phyloP scores from a whole-genome alignment of 345 rosid species.

The Eucalyptus brandiana region DNA sequence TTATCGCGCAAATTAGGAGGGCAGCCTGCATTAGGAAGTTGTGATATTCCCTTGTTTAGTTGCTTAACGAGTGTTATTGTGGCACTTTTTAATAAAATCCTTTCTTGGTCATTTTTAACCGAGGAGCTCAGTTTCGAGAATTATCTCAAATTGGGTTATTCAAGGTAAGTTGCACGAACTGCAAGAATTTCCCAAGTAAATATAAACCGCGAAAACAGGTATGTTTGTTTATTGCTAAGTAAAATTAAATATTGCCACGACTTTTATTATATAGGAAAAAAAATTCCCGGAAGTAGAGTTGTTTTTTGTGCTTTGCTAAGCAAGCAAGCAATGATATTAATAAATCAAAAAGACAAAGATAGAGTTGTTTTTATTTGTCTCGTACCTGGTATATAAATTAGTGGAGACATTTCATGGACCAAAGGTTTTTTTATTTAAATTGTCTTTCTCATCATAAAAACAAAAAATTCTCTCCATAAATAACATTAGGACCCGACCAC shows the following conservation, averaged over 20 bases:
- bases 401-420: not conserved
- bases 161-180: not conserved
- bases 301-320: not conserved
- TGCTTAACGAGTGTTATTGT: not conserved
- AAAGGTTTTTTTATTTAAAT: not conserved
- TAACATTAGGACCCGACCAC: not conserved
- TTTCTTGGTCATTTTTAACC: not conserved
- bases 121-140: not conserved
- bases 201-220: not conserved
- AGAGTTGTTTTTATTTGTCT: not conserved
- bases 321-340: not conserved
- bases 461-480: not conserved
- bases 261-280: not conserved
- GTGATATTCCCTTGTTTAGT: not conserved
- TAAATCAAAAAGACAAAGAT: not conserved
- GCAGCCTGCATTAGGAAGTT: not conserved
- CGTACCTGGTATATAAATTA: not conserved
- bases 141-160: not conserved
- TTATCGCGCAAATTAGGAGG: not conserved
- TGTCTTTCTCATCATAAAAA: not conserved
- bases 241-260: not conserved
- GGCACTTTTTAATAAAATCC: not conserved
- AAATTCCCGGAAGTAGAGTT: not conserved
- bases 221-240: not conserved
- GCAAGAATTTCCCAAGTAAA: not conserved